Percentiles rank a stretch among this genome's conserved stretches.
Conservation (phyloP, 305 asterid species). For the Fraxinus baroniana region DNA sequence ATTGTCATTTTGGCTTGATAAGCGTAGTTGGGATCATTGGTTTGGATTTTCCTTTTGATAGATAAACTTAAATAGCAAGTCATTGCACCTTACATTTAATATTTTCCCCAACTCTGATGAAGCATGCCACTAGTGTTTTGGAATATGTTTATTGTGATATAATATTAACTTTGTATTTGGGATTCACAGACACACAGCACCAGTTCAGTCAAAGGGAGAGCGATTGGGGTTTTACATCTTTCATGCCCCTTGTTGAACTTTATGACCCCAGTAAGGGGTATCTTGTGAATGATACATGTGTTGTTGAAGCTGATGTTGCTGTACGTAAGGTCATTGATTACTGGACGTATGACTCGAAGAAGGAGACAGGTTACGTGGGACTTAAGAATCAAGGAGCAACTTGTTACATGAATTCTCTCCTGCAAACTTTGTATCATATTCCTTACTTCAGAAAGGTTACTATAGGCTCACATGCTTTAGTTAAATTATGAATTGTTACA, state of each 20-base stretch:
- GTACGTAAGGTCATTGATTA: slow-evolving; percentile 75
- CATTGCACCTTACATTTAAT: neutral
- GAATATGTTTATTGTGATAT: neutral
- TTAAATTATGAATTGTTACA: slow-evolving; percentile 19
- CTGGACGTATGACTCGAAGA: slow-evolving; percentile 85
- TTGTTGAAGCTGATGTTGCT: slow-evolving; percentile 89
- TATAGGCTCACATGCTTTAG: slow-evolving; percentile 18
- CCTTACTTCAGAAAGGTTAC: slow-evolving; percentile 90
- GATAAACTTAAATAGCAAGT: neutral
- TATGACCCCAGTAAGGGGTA: slow-evolving; percentile 69
- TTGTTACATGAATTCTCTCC: slow-evolving; percentile 92
- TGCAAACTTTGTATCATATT: slow-evolving; percentile 82
- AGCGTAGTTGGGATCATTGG: neutral
- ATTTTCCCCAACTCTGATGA: neutral
- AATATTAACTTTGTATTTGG: neutral
- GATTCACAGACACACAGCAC: slow-evolving; percentile 49
- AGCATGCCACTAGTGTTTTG: neutral
- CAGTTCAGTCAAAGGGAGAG: slow-evolving; percentile 53
- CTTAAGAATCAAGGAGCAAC: slow-evolving; percentile 97
- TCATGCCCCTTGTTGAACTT: slow-evolving; percentile 55
- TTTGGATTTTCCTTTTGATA: neutral
- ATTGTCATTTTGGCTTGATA: neutral
- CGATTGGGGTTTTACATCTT: slow-evolving; percentile 62
- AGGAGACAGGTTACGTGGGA: slow-evolving; percentile 92
- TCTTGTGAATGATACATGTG: slow-evolving; percentile 71